Base-by-base conservation (phyloP, 176 grass and related monocot species). In the Urochloa ruziziensis region DNA sequence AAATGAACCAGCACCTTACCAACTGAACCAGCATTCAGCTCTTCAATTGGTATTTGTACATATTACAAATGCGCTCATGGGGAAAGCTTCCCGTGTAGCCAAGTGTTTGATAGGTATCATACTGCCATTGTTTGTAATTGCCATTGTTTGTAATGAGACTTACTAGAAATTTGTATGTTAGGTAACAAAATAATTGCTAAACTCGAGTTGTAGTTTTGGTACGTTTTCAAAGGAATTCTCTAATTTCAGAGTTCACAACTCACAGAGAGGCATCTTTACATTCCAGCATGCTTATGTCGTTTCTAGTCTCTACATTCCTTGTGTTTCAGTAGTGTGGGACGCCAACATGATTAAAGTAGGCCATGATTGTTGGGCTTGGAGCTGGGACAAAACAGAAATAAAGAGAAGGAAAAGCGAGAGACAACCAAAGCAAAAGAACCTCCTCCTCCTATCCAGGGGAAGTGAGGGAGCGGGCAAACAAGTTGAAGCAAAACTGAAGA, bases 361-460 rank as follows among this genome's bases (percentile, higher is more conserved):
- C 23, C 52, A 36, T 53, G 14, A 44, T 79, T 21, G 70, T 54
- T 57, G 46, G 15, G 15, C 17, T 63, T 72, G 57, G 10, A 27
- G 17, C 16, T 33, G 67, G 12, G 32, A 42, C 51, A 46, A 47
- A 61, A 58, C 23, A 63, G 33, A 53, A 53, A 81, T 13, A 80
- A 57, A 70, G 68, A 36, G 12, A 32, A 39, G 29, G 35, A 64
- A 36, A 46, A 33, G 23, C 10, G 2, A 49, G 2, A 21, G 17
- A 61, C 19, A 47, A 23, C 14, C 49, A 83, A 71, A 89, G 82
- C 57, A 74, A 60, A 81, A 75, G 70, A 25, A 4, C 6, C 40
- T 39, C n/a, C n/a, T 36, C 13, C 32, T 23, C 47, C 51, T 33
- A 47, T 53, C 8, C 8, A 39, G 77, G 30, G 16, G 28, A 43